Conservation (phyloP, 352 stramenopile species). For the Globisporangium camurandrum region DNA sequence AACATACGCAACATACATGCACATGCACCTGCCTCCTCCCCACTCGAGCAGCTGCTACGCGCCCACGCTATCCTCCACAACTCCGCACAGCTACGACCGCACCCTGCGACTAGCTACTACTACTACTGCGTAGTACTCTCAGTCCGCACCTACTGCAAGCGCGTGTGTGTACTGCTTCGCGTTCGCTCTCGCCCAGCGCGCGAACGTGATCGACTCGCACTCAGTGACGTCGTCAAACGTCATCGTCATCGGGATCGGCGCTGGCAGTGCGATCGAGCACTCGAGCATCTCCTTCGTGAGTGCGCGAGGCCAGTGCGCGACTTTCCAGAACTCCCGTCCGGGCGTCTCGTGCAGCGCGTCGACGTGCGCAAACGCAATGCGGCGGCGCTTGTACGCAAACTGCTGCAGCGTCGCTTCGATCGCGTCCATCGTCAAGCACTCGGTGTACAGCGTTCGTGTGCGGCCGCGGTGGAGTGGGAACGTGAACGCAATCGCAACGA, state of each 20-base stretch:
- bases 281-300: conserved; percentile 43
- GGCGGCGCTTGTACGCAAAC: conserved; percentile 24
- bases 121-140: background rate
- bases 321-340: conserved; percentile 41
- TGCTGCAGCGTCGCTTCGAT: conserved; percentile 31
- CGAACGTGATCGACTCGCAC: conserved; percentile 33
- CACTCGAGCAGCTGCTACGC: too few species aligned
- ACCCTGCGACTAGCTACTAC: too few species aligned
- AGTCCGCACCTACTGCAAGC: conserved; percentile 10
- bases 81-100: too few species aligned
- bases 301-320: conserved; percentile 41
- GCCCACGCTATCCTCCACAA: too few species aligned
- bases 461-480: conserved; percentile 46
- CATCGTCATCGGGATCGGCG: conserved; percentile 28
- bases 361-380: conserved; percentile 30
- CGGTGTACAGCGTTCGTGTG: conserved; percentile 40
- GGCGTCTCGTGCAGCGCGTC: conserved; percentile 30
- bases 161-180: conserved; percentile 39
- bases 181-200: conserved; percentile 41
- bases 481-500: conserved; percentile 38
- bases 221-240: conserved; percentile 57
- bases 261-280: conserved; percentile 31
- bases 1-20: too few species aligned
- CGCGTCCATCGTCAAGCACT: conserved; percentile 32
- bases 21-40: too few species aligned